phyloP scores from a whole-genome alignment of 108 stramenopile genomes.

The Skeletonema potamos region DNA sequence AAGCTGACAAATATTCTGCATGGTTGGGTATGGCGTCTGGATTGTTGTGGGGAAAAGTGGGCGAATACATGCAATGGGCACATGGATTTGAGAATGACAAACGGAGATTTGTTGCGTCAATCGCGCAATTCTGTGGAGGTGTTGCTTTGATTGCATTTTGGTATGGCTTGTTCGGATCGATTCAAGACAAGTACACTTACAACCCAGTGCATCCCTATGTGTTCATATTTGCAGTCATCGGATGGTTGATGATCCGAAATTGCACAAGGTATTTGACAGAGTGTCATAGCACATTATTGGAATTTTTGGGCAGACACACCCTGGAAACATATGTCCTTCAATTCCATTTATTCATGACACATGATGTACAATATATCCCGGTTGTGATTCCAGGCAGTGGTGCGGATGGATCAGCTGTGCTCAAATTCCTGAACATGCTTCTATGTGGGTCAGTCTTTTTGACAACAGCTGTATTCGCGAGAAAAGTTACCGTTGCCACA shows the following conservation, averaged over 20 bases:
- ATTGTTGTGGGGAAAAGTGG: slow-evolving; percentile 56
- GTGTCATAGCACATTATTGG: slow-evolving; percentile 67
- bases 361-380: slow-evolving; percentile 72
- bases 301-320: slow-evolving; percentile 88
- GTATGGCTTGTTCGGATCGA: slow-evolving; percentile 59
- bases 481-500: slow-evolving; percentile 60
- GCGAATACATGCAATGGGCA: slow-evolving; percentile 61
- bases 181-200: slow-evolving; percentile 80
- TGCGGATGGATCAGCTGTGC: slow-evolving; percentile 42
- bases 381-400: slow-evolving; percentile 63
- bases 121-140: slow-evolving; percentile 50
- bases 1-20: slow-evolving; percentile 67
- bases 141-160: slow-evolving; percentile 51
- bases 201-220: slow-evolving; percentile 89
- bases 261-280: slow-evolving; percentile 75
- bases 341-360: slow-evolving; percentile 91
- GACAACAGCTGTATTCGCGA: slow-evolving; percentile 52
- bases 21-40: slow-evolving; percentile 63
- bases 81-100: slow-evolving; percentile 45
- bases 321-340: slow-evolving; percentile 94
- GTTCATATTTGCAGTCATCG: slow-evolving; percentile 76
- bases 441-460: slow-evolving; percentile 61
- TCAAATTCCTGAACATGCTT: slow-evolving; percentile 64
- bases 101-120: slow-evolving; percentile 24
- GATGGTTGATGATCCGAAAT: slow-evolving; percentile 91